Conservation (phyloP, 352 stramenopile genomes). For the Pythium pyrilobum region DNA sequence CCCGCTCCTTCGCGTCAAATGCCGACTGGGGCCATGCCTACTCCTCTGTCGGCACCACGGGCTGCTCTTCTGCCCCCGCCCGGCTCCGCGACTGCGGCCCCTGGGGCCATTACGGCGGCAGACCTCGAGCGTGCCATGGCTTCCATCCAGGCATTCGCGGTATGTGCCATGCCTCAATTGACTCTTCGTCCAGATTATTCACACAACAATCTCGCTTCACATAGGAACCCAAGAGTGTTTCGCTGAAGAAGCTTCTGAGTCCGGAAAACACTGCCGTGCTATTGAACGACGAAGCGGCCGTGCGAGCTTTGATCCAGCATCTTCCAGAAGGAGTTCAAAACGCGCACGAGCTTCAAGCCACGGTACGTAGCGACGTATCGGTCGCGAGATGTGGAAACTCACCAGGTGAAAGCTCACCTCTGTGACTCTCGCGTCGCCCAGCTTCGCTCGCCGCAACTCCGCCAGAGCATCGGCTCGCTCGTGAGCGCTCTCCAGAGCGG, state of each 20-base stretch:
- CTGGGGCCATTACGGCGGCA: conserved; percentile 52
- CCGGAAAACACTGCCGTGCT: conserved; percentile 51
- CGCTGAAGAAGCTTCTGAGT: conserved; percentile 57
- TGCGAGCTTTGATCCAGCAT: conserved; percentile 57
- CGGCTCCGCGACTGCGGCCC: neutral
- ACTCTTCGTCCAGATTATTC: neutral
- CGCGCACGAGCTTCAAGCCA: conserved; percentile 63
- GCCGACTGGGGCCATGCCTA: conserved; percentile 1
- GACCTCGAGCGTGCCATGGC: conserved; percentile 86
- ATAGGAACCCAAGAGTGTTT: conserved; percentile 57
- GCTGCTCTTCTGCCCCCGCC: neutral
- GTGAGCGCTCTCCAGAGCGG: conserved; percentile 79
- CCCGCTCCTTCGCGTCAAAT: conserved; percentile 4
- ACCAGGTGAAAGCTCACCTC: neutral
- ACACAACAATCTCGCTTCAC: neutral
- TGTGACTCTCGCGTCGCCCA: conserved; percentile 12
- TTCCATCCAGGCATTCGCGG: conserved; percentile 59
- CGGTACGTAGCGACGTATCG: conserved; percentile 26
- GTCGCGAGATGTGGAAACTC: neutral
- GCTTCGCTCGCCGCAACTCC: conserved; percentile 81
- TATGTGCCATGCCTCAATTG: conserved; percentile 12
- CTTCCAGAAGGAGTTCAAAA: conserved; percentile 81
- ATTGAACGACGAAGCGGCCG: conserved; percentile 52
- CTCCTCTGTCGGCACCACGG: neutral
- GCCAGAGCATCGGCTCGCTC: conserved; percentile 85